These are phyloP conservation scores for Paraleonurus japonicus DNA, from an alignment of 257 asterid genomes.

Conservation along the genomic window DNA sequence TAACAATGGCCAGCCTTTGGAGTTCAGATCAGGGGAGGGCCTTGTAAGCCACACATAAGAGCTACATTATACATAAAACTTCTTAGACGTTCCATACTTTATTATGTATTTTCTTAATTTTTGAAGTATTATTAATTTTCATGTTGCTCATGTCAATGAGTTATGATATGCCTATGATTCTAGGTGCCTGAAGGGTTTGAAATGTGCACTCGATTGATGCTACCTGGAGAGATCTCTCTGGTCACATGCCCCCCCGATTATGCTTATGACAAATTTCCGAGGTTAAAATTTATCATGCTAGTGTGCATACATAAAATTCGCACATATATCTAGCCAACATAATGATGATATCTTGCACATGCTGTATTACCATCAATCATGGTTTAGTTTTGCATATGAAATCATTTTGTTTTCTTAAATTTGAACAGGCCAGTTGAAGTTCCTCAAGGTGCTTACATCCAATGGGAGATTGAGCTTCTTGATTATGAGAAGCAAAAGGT, in stretches of 20 bases:
- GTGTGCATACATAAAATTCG: not conserved
- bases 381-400: conserved; percentile 5
- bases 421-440: conserved; percentile 72
- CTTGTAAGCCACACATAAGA: conserved; percentile 60
- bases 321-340: not conserved
- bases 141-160: conserved; percentile 8
- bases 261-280: conserved; percentile 93
- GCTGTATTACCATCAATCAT: not conserved
- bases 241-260: conserved; percentile 96
- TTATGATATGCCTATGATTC: conserved; percentile 23
- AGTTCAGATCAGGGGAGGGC: conserved; percentile 99
- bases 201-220: conserved; percentile 92
- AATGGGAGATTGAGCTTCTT: conserved; percentile 98
- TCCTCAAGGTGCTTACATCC: conserved; percentile 77
- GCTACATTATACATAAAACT: conserved; percentile 8
- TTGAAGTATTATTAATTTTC: not conserved
- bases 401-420: conserved; percentile 11
- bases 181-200: conserved; percentile 99
- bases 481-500: conserved; percentile 95
- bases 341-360: not conserved
- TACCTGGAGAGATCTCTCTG: conserved; percentile 90
- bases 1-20: conserved; percentile 75
- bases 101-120: not conserved
- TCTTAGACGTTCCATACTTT: conserved; percentile 8
- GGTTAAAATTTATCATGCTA: conserved; percentile 38